These are phyloP conservation scores for Lactarius trivialis DNA, from an alignment of 768 basidiomycete genomes.

Conservation along the genomic window DNA sequence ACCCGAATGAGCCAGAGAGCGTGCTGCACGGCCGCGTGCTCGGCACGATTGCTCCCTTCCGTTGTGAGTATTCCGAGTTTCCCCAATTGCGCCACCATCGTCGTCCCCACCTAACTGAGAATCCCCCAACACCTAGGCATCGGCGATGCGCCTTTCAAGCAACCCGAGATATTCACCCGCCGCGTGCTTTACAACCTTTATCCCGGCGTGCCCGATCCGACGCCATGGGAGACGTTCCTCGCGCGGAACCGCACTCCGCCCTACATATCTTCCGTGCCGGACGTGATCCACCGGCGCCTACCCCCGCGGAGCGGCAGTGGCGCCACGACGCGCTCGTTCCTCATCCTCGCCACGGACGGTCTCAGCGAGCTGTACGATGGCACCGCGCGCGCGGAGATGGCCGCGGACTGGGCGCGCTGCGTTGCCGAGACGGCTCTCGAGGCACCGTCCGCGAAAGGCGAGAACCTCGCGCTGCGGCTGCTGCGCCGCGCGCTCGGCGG, in stretches of 20 bases:
- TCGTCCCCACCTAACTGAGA: background rate
- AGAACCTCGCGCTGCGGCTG: constrained; percentile 37
- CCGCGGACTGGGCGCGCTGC: constrained; percentile 34
- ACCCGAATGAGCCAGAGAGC: constrained; percentile 66
- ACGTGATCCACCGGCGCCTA: constrained; percentile 34
- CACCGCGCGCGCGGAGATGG: constrained; percentile 28
- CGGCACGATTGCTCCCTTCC: constrained; percentile 71
- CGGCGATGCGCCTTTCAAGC: constrained; percentile 35
- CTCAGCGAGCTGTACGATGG: constrained; percentile 37
- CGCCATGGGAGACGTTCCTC: constrained; percentile 27
- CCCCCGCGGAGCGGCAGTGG: background rate
- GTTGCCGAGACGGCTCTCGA: constrained; percentile 24
- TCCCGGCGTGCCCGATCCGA: constrained; percentile 30
- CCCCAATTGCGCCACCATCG: background rate
- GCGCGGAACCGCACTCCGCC: constrained; percentile 41
- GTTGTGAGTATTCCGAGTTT: constrained; percentile 44
- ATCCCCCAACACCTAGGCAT: constrained; percentile 26
- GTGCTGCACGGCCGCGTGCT: constrained; percentile 63
- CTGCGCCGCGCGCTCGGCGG: constrained; percentile 41
- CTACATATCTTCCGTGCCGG: constrained; percentile 38
- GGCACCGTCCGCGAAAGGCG: constrained; percentile 1
- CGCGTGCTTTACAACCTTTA: constrained; percentile 33
- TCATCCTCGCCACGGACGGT: constrained; percentile 45
- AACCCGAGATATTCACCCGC: constrained; percentile 31
- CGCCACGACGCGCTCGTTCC: constrained; percentile 26